Percentiles rank a stretch among this genome's conserved stretches.
Conservation (phyloP, 164 flowering plant genomes). For the Annona cherimola region DNA sequence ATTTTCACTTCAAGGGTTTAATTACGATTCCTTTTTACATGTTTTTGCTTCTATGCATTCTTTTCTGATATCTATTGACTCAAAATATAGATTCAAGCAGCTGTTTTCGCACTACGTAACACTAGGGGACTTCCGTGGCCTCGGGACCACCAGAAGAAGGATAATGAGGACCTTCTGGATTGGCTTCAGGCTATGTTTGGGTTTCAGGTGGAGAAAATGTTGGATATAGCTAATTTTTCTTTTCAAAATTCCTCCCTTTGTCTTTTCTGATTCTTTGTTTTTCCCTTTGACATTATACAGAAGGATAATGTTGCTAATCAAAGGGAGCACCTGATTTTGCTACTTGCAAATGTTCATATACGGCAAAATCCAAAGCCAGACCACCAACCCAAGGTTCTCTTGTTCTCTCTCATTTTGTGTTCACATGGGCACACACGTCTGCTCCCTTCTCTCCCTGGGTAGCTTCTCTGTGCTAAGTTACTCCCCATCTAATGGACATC, state of each 20-base stretch:
- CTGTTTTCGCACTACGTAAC: conserved; percentile 87
- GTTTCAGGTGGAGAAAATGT: conserved; percentile 61
- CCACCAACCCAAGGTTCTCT: conserved; percentile 84
- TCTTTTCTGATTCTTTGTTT: background rate
- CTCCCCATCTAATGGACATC: background rate
- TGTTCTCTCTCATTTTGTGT: background rate
- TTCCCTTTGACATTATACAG: conserved; percentile 36
- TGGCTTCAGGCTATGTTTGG: conserved; percentile 99
- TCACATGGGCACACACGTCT: background rate
- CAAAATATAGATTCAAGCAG: conserved; percentile 73
- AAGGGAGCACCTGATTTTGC: conserved; percentile 92
- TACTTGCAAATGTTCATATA: conserved; percentile 96
- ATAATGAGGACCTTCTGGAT: conserved; percentile 87
- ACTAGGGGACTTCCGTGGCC: conserved; percentile 99
- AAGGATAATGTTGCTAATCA: conserved; percentile 94
- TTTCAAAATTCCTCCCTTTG: background rate
- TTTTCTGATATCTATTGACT: conserved; percentile 5
- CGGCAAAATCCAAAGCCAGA: conserved; percentile 88
- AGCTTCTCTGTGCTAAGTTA: background rate
- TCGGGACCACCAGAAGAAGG: conserved; percentile 64
- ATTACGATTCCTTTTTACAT: background rate
- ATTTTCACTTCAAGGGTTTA: background rate
- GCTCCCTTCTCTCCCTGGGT: background rate
- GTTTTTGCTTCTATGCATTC: background rate
- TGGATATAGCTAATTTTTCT: background rate